These are phyloP conservation scores for Pueraria montana DNA, from an alignment of 306 rosid genomes.

Conservation along the genomic window DNA sequence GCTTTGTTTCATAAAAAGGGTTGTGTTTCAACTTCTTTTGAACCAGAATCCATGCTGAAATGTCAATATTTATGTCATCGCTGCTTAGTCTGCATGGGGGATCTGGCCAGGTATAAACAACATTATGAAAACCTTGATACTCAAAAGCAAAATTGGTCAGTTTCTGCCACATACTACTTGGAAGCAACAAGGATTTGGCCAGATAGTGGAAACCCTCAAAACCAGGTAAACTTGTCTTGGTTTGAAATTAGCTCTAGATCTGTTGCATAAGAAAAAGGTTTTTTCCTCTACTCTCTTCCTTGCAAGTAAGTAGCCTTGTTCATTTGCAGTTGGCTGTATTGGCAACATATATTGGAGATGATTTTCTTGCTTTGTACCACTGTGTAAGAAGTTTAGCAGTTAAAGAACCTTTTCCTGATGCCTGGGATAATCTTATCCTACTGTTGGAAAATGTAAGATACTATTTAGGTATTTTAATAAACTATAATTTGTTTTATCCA, in stretches of 20 bases:
- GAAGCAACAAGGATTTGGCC: slow-evolving; percentile 37
- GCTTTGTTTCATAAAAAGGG: slow-evolving; percentile 45
- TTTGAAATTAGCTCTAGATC: not conserved
- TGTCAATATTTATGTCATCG: slow-evolving; percentile 57
- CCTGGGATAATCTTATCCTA: slow-evolving; percentile 65
- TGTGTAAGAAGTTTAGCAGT: slow-evolving; percentile 82
- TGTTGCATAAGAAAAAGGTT: not conserved
- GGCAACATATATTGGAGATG: slow-evolving; percentile 79
- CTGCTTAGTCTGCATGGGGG: slow-evolving; percentile 78
- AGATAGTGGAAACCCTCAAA: slow-evolving; percentile 35
- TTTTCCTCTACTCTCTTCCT: not conserved
- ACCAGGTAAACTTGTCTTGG: not conserved
- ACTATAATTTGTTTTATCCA: not conserved
- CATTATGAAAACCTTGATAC: slow-evolving; percentile 62
- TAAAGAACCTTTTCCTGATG: slow-evolving; percentile 83
- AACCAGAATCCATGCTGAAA: slow-evolving; percentile 53
- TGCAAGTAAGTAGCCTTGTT: slow-evolving; percentile 22
- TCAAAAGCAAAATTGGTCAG: slow-evolving; percentile 65
- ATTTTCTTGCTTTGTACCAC: slow-evolving; percentile 77
- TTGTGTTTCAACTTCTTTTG: slow-evolving; percentile 41
- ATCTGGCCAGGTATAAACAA: slow-evolving; percentile 76
- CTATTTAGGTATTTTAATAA: not conserved
- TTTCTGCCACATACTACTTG: slow-evolving; percentile 67
- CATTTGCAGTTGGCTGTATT: slow-evolving; percentile 76
- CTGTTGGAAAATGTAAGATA: slow-evolving; percentile 72